A percentile compares a stretch with the other conserved stretches of the same genome.
Conservation (phyloP, 768 basidiomycete species). For the Cyclocybe aegerita region DNA sequence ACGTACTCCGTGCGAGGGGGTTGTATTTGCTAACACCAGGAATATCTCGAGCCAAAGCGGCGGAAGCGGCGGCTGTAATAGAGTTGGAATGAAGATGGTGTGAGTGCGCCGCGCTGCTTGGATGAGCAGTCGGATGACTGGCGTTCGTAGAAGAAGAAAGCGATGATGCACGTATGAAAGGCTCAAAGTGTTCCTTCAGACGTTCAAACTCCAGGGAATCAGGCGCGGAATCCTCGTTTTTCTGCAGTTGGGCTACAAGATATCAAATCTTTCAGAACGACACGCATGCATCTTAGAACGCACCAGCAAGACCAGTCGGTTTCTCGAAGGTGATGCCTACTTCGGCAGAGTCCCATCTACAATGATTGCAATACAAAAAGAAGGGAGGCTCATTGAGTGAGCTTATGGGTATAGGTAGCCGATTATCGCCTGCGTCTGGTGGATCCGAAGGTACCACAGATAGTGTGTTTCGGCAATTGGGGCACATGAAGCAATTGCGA, state of each 20-base stretch:
- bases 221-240: conserved; percentile 81
- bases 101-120: conserved; percentile 55
- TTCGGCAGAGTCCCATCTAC: conserved; percentile 93
- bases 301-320: conserved; percentile 92
- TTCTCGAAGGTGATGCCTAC: conserved; percentile 95
- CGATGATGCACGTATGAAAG: conserved; percentile 83
- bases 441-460: conserved; percentile 91
- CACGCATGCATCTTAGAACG: conserved; percentile 17
- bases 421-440: conserved; percentile 58
- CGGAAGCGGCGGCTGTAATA: conserved; percentile 87
- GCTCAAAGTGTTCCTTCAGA: conserved; percentile 96
- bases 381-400: conserved; percentile 85
- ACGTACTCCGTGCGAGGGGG: conserved; percentile 49
- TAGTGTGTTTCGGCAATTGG: conserved; percentile 87
- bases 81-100: conserved; percentile 77
- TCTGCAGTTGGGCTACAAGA: conserved; percentile 85
- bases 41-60: conserved; percentile 85
- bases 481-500: conserved; percentile 96
- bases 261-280: conserved; percentile 2
- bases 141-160: conserved; percentile 63
- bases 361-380: conserved; percentile 88
- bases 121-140: conserved; percentile 42
- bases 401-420: conserved; percentile 50
- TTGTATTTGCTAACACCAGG: conserved; percentile 81
- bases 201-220: conserved; percentile 90